Evolutionary conservation across 208 protist species (phyloP).

Genomic region (Acanthamoeba sp.): DNA sequence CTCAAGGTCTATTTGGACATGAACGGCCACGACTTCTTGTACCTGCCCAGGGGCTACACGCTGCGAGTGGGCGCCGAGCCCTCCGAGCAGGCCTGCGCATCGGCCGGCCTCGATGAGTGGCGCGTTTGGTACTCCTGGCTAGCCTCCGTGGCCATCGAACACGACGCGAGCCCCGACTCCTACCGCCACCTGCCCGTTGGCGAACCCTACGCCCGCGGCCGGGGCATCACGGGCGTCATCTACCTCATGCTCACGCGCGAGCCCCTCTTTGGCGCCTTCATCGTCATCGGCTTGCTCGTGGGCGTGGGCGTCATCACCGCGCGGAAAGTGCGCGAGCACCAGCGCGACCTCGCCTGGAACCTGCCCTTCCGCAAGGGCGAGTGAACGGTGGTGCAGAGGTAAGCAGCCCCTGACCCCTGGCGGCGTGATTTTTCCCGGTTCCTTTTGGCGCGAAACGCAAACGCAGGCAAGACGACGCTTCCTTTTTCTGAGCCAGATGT

Average conservation of each 20-base stretch:
- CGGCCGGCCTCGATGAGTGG: background rate
- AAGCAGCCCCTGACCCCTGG: too few species aligned
- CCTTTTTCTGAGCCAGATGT: too few species aligned
- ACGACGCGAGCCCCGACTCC: background rate
- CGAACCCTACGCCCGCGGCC: slow-evolving; percentile 7
- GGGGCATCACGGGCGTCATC: background rate
- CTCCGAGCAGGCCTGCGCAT: background rate
- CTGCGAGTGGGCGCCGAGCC: background rate
- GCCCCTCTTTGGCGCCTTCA: background rate
- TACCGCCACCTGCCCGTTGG: background rate
- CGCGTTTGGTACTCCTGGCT: slow-evolving; percentile 22
- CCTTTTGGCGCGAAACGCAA: too few species aligned
- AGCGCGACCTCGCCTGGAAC: background rate
- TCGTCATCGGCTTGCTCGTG: background rate
- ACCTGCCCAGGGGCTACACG: background rate
- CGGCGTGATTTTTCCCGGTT: too few species aligned
- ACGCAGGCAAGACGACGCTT: too few species aligned
- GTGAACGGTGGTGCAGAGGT: background rate
- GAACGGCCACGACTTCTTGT: background rate
- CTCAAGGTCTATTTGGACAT: background rate
- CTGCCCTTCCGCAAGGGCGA: slow-evolving; percentile 9
- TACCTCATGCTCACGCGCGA: background rate
- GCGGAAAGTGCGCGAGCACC: background rate
- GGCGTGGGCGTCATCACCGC: background rate
- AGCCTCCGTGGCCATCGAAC: background rate